These are phyloP conservation scores for Alternaria brassicicola DNA, from an alignment of 2,329 filamentous ascomycete genomes.

Conservation along the genomic window DNA sequence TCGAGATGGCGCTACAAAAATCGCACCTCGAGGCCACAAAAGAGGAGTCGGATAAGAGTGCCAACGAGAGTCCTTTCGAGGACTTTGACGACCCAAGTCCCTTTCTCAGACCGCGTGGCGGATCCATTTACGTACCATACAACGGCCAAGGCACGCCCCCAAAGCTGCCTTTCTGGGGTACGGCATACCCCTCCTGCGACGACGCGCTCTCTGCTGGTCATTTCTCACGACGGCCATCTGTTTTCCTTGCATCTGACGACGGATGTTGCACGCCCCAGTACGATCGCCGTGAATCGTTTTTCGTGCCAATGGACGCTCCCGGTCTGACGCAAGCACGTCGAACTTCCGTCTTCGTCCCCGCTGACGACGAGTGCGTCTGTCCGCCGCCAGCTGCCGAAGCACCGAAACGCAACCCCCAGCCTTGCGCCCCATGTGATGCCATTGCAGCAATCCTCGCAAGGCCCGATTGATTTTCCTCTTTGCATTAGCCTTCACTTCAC, in stretches of 20 bases:
- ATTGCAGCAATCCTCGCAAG: conserved; percentile 33
- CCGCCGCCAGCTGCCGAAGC: conserved; percentile 15
- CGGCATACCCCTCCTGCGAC: conserved; percentile 21
- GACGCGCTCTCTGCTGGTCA: conserved; percentile 14
- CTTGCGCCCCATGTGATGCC: conserved; percentile 33
- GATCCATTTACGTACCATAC: conserved; percentile 35
- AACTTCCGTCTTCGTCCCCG: conserved; percentile 22
- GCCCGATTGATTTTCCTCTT: conserved; percentile 19
- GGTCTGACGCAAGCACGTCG: conserved; percentile 20
- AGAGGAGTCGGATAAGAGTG: conserved; percentile 39
- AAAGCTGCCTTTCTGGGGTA: conserved; percentile 29
- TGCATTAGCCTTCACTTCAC: conserved; percentile 20
- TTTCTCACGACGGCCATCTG: conserved; percentile 20
- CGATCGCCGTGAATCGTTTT: conserved; percentile 24
- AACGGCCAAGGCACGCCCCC: conserved; percentile 31
- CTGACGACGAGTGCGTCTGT: conserved; percentile 22
- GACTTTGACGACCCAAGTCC: conserved; percentile 29
- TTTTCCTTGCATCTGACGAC: conserved; percentile 12
- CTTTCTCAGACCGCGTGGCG: conserved; percentile 31
- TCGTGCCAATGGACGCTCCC: conserved; percentile 15
- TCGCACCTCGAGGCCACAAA: conserved; percentile 46
- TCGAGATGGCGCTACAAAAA: conserved; percentile 52
- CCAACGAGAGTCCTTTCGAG: conserved; percentile 23
- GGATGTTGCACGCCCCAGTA: conserved; percentile 19
- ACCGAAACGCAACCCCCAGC: conserved; percentile 26